Evolutionary conservation across 768 basidiomycete species (phyloP).

Genomic region (Tephrocybe sp.): DNA sequence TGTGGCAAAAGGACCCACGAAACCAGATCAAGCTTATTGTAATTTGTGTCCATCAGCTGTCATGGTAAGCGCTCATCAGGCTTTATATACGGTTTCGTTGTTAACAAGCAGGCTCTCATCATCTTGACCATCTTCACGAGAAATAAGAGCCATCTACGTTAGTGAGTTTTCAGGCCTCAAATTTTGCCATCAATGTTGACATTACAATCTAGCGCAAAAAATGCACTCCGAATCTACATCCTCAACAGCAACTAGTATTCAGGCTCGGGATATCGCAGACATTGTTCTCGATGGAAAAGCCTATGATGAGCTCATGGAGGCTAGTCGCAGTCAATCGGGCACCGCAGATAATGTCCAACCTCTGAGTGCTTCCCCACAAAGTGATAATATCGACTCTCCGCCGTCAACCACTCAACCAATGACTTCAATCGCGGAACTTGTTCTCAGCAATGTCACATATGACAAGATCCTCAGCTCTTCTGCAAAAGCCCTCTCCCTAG

Average conservation of each 20-base stretch:
- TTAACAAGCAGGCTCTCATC: too few species aligned
- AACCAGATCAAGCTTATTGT: too few species aligned
- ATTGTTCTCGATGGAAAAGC: neutral
- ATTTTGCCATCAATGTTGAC: too few species aligned
- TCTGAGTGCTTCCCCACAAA: neutral
- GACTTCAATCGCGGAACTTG: conserved; percentile 18
- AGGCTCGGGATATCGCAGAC: neutral
- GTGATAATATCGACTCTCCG: neutral
- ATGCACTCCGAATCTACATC: neutral
- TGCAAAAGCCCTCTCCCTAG: conserved; percentile 13
- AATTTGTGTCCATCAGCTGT: too few species aligned
- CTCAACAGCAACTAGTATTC: neutral
- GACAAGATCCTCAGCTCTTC: conserved; percentile 22
- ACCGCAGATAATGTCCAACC: neutral
- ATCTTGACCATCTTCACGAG: neutral
- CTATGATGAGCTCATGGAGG: neutral
- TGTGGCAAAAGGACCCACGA: too few species aligned
- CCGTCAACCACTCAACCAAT: neutral
- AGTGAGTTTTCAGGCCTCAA: neutral
- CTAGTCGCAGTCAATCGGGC: neutral
- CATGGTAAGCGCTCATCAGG: too few species aligned
- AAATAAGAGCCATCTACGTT: neutral
- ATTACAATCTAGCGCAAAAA: too few species aligned
- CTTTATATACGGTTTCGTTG: too few species aligned
- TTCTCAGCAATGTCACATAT: conserved; percentile 22